phyloP scores from a whole-genome alignment of 2,329 filamentous ascomycete species.

The Fusarium anguioides region DNA sequence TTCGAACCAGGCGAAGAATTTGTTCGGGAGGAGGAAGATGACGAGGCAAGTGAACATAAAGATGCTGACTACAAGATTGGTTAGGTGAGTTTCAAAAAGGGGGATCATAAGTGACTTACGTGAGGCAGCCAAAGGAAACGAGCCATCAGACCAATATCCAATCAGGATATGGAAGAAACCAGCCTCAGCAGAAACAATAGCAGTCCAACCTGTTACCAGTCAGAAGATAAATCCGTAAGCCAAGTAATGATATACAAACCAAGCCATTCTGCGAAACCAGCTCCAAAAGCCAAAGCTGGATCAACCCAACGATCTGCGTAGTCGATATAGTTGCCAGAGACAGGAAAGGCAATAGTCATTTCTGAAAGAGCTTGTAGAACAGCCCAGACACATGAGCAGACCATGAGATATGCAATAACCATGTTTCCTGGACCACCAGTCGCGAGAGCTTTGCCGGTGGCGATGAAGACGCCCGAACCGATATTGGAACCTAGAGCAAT shows the following conservation, averaged over 20 bases:
- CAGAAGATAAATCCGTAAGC: neutral
- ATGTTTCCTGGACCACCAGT: constrained; percentile 33
- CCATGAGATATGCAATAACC: constrained; percentile 33
- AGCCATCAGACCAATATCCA: constrained; percentile 16
- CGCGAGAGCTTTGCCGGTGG: constrained; percentile 30
- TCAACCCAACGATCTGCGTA: constrained; percentile 34
- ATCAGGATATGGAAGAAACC: constrained; percentile 32
- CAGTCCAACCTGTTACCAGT: constrained; percentile 26
- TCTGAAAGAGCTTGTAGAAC: constrained; percentile 31
- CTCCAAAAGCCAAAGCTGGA: constrained; percentile 31
- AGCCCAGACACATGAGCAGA: constrained; percentile 35
- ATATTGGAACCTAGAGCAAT: constrained; percentile 36
- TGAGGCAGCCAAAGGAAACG: constrained; percentile 22
- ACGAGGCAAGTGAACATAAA: constrained; percentile 27
- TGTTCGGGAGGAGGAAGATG: constrained; percentile 33
- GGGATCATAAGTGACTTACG: neutral
- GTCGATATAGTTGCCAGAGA: constrained; percentile 36
- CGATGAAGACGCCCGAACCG: constrained; percentile 35
- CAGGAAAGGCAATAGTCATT: constrained; percentile 36
- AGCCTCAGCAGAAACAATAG: constrained; percentile 31
- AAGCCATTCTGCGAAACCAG: constrained; percentile 39
- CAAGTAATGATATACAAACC: constrained; percentile 3
- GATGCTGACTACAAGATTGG: neutral
- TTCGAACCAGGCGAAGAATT: constrained; percentile 31
- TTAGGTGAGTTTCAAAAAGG: neutral